Evolutionary conservation across 805 yeast species (phyloP), one percentile per base, ranked within the genome.

Genomic region (Yarrowia sp.): DNA sequence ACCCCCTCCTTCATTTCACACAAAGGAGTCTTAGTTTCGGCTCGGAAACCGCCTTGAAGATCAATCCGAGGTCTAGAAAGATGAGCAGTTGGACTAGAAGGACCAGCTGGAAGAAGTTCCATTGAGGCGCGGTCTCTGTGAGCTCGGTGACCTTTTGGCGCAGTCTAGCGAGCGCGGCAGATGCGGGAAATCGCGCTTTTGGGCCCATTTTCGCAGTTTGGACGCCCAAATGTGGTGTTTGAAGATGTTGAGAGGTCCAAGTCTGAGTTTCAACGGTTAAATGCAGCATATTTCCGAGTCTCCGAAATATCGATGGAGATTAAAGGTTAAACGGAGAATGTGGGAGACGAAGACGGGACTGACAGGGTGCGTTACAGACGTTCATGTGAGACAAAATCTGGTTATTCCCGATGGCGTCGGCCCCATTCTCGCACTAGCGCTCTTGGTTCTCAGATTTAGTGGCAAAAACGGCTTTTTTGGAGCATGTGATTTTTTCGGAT

Each of bases 1-100:
- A 15, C 22, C 32, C 11, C 9, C 32, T n/a, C 50, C 9, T 8
- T 53, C 43, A 53, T 11, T 45, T 38, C 59, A 53, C 14, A 45
- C 26, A 16, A 8, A 53, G 7, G 5, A 53, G 35, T 40, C 59
- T 53, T 36, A 53, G 15, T 12, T 53, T 10, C 11, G 56, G 59
- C 12, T 38, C 45, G 4, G 43, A 19, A 8, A 53, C 8, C 2
- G 59, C 40, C 35, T 53, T 53, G 12, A 53, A 40, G 1, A 53
- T n/a, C 36, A 11, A 12, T 14, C 59, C 59, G 7, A 53, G 59
- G 14, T 53, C 59, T 19, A 53, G 45, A 9, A 53, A 53, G 14
- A 53, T 40, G 36, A 53, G 59, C 16, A 53, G 59, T 35, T 53
- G 59, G 9, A 53, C 59, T 11, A 53, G 19, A 35, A 53, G 35